Conservation (phyloP, 2,329 filamentous ascomycete species). For the Verticillium dahliae region DNA sequence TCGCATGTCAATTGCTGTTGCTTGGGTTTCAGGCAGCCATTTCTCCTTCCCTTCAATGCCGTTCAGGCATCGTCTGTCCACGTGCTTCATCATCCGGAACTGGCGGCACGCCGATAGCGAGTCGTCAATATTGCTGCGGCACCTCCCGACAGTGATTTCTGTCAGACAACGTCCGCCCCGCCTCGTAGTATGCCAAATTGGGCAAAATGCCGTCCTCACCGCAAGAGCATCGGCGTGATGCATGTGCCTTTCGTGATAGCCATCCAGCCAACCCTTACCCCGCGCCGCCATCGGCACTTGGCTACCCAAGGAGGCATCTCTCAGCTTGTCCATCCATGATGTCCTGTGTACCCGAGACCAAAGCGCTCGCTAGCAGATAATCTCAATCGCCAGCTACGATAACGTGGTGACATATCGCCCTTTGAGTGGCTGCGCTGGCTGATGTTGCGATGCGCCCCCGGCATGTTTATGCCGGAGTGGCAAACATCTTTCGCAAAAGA, state of each 20-base stretch:
- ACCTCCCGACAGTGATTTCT: not conserved
- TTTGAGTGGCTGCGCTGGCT: not conserved
- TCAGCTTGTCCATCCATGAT: not conserved
- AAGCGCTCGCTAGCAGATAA: not conserved
- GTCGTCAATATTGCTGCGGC: not conserved
- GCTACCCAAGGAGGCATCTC: not conserved
- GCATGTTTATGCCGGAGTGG: not conserved
- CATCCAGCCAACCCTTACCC: not conserved
- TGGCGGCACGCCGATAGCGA: not conserved
- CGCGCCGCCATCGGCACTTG: not conserved
- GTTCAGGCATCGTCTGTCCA: not conserved
- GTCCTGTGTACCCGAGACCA: not conserved
- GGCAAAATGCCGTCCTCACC: not conserved
- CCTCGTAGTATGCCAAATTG: not conserved
- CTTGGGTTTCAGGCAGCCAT: no score
- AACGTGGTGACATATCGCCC: not conserved
- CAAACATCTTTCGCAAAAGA: not conserved
- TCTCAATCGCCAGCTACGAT: not conserved
- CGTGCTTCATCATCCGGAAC: not conserved
- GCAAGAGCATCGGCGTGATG: not conserved
- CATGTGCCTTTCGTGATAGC: not conserved
- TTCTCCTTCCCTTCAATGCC: not conserved
- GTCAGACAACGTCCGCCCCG: not conserved
- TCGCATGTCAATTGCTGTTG: no score
- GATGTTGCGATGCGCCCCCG: not conserved